Base-by-base conservation (phyloP, 148 eudicot species). In the Cornus controversa region DNA sequence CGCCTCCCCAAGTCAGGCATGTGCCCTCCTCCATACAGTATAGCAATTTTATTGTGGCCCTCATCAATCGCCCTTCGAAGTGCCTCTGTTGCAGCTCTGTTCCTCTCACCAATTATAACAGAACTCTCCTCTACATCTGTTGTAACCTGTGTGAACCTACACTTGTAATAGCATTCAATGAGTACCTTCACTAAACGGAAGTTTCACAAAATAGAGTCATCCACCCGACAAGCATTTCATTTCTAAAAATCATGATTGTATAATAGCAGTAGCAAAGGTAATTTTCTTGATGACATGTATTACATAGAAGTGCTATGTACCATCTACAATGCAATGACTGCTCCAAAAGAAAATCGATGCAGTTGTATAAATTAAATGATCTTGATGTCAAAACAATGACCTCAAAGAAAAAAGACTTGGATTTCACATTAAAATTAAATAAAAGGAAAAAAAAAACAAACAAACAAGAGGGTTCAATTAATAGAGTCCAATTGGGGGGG, bases 1-100 rank as follows among this genome's bases (percentile, higher is more conserved):
- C 98, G 90, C 76, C 98, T 86, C 58, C 94, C 98, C 60, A 96
- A 75, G 81, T 96, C 99, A 1, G 99, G 99, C 99, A 96, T 96
- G 90, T 96, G 99, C 25, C 99, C 99, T 5, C 98, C 94, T 60
- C 99, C 99, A 70, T 96, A 96, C 2, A 96, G 86, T 60, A 96
- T 84, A 57, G 98, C 99, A 53, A 96, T 96, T 82, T 90, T 96
- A 26, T 90, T 92, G 84, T 93, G 83, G 40, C 99, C 98, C 47
- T 89, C 86, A 10, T 87, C 82, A 0, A 96, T 88, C 36, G 97
- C 98, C 75, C 81, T 88, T 69, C 77, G 74, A 63, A 93, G 94
- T 28, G 93, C 94, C 74, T 90, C 88, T 69, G 80, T 85, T 72
- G 97, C 99, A 45, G 91, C 98, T 88, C 66, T 89, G 84, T 96